phyloP scores from a whole-genome alignment of 805 yeast genomes.

The Nakazawaea anatomiae region DNA sequence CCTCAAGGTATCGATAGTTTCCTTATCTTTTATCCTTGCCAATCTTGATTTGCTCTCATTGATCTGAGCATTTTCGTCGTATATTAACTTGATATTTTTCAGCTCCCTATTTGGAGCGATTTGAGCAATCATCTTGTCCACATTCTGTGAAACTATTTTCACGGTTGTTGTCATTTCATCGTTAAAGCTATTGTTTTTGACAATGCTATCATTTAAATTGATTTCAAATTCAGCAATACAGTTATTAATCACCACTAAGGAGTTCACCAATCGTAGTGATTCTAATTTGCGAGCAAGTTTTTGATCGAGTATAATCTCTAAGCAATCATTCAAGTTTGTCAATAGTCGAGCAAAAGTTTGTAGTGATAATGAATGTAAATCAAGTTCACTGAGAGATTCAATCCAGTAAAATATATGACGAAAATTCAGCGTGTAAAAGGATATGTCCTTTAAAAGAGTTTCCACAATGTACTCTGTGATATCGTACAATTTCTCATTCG shows the following conservation, averaged over 20 bases:
- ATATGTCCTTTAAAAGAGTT: background rate
- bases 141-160: conserved; percentile 6
- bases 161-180: background rate
- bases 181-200: background rate
- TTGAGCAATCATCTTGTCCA: background rate
- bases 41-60: background rate
- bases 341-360: background rate
- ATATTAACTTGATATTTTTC: background rate
- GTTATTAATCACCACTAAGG: background rate
- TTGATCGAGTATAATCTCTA: background rate
- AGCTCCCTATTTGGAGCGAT: conserved; percentile 6
- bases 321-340: conserved; percentile 1
- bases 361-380: background rate
- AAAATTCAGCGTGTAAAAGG: background rate
- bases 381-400: background rate
- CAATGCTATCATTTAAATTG: background rate
- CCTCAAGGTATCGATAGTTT: background rate
- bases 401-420: background rate
- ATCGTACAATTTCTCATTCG: background rate
- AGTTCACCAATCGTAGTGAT: background rate
- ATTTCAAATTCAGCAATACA: background rate
- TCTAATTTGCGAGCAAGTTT: background rate
- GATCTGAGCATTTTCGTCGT: background rate
- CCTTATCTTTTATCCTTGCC: background rate
- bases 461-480: background rate